phyloP scores from a whole-genome alignment of 176 grass and related monocot genomes.

The Avena eriantha region DNA sequence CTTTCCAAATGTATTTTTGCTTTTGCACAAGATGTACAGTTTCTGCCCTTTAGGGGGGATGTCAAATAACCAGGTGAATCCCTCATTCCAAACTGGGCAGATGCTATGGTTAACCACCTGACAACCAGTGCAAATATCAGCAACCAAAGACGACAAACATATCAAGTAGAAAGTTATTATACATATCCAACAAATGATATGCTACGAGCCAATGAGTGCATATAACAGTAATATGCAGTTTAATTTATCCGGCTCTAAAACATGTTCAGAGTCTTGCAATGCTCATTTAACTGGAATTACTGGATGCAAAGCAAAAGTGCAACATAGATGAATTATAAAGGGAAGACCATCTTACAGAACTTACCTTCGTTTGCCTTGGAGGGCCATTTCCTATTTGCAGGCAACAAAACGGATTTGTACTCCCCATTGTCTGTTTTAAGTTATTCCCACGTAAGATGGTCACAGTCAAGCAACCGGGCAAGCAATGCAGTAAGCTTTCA shows the following conservation, averaged over 20 bases:
- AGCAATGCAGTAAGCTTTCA: conserved; percentile 85
- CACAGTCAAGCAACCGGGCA: conserved; percentile 93
- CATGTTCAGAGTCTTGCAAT: neutral
- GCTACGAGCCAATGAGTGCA: neutral
- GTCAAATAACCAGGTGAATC: conserved; percentile 97
- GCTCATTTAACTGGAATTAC: conserved; percentile 28
- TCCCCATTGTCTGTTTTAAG: conserved; percentile 95
- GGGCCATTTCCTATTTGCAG: conserved; percentile 96
- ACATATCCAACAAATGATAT: neutral
- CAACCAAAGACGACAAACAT: neutral
- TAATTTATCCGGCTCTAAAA: conserved; percentile 1
- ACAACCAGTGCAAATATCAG: conserved; percentile 34
- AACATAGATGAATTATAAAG: neutral
- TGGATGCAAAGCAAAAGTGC: conserved; percentile 10
- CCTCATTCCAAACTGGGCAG: conserved; percentile 91
- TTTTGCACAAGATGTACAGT: conserved; percentile 96
- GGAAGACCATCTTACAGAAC: neutral
- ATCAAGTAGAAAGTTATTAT: conserved; percentile 13
- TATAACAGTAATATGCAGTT: neutral
- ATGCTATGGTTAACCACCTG: conserved; percentile 87
- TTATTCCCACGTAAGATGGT: conserved; percentile 93
- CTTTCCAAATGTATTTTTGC: conserved; percentile 99
- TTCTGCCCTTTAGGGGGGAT: conserved; percentile 98
- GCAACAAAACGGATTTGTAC: conserved; percentile 95
- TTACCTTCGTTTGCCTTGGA: conserved; percentile 89